Base-by-base conservation (phyloP, 352 stramenopile genomes). In the Globisporangium uncinulatum region DNA sequence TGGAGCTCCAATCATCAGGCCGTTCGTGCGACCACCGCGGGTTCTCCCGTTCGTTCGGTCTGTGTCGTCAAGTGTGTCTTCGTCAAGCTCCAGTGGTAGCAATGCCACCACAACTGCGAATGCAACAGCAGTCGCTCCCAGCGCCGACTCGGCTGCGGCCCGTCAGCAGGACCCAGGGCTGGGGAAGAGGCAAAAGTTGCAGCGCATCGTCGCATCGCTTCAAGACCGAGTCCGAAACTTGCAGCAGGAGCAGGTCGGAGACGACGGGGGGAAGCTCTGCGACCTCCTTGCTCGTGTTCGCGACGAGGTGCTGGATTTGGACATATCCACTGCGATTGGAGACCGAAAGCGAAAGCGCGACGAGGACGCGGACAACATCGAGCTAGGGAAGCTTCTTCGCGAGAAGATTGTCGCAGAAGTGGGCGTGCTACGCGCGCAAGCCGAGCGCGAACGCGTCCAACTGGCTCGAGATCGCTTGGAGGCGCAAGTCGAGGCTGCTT, bases 391-490 rank as follows among this genome's bases (percentile, higher is more conserved):
- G 21, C 59, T 66, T 31, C 47, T 66, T 31, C 54, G 56, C 20
- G 59, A 66, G 31, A 60, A 59, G 29, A 32, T 65, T 21, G 50
- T 36, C 42, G 45, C 49, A 6, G 56, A 67, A 51, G 50, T 67
- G 37, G n/a, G 45, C 7, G 20, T 65, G 56, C 13, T 67, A 34
- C 57, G 29, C 13, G 32, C 73, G n/a, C 70, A 83, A 56, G 50
- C 76, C 17, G 54, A 76, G 43, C 65, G 58, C 9, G 58, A 66
- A 29, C 51, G 50, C 34, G 62, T 34, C 17, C 24, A 62, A 17
- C 54, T 69, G 34, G 51, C 49, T 24, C 62, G 70, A 14, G 70
- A 79, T 44, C 69, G 62, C 36, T 67, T 78, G 44, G 53, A 61
- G 48, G 63, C 70, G 48, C 65, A 70, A n/a, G 57, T 70, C 10